phyloP scores from a whole-genome alignment of 768 basidiomycete species.

The Agaricus bisporus region DNA sequence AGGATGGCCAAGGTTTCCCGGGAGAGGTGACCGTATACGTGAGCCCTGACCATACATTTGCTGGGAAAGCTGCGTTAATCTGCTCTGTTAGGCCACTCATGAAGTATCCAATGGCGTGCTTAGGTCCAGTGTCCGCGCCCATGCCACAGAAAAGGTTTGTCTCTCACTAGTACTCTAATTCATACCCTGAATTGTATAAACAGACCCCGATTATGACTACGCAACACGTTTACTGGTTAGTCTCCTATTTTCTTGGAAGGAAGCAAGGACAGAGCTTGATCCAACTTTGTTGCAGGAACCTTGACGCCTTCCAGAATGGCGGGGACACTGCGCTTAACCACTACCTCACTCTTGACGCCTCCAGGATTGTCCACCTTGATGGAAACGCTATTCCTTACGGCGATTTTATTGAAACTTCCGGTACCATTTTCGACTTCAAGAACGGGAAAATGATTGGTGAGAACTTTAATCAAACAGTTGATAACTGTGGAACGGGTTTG shows the following conservation, averaged over 20 bases:
- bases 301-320: slow-evolving; percentile 44
- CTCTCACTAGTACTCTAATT: not conserved
- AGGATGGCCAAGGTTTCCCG: slow-evolving; percentile 54
- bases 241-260: not conserved
- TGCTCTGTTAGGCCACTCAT: slow-evolving; percentile 35
- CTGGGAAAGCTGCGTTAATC: not conserved
- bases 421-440: slow-evolving; percentile 38
- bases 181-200: not conserved
- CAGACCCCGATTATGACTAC: slow-evolving; percentile 54
- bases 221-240: slow-evolving; percentile 47
- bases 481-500: slow-evolving; percentile 24
- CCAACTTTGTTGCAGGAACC: slow-evolving; percentile 25
- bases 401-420: slow-evolving; percentile 19
- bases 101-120: slow-evolving; percentile 37
- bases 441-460: slow-evolving; percentile 24
- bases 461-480: slow-evolving; percentile 26
- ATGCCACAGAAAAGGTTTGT: slow-evolving; percentile 35
- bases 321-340: slow-evolving; percentile 28
- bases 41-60: slow-evolving; percentile 9
- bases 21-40: slow-evolving; percentile 40
- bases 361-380: slow-evolving; percentile 33
- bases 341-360: slow-evolving; percentile 22
- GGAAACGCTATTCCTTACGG: slow-evolving; percentile 34
- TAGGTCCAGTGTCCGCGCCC: slow-evolving; percentile 37
- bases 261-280: not conserved